Base-by-base conservation (phyloP, 192 early-diverging fungal species). In the Podila horticola region DNA sequence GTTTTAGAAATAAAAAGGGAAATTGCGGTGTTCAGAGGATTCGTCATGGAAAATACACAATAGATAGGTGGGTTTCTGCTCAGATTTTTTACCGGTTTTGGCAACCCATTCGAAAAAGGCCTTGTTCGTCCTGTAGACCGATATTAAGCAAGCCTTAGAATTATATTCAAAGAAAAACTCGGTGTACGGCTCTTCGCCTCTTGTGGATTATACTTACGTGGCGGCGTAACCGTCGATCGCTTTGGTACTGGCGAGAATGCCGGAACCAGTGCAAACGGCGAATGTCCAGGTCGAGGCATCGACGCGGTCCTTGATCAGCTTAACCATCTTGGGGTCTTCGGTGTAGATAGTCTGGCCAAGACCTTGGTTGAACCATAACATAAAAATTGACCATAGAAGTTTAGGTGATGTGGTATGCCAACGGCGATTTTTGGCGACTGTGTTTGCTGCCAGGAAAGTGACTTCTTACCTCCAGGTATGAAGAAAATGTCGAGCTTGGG, bases 261-360 rank as follows among this genome's bases (percentile, higher is more conserved):
- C 69, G 34, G 83, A 50, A 11, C 87, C 88, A 26, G 82, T 88
- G 65, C 88, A 89, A 20, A 89, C 84, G 33, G 77, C 70, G 69
- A 83, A 66, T 34, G 75, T 61, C 75, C 75, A 79, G 28, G 75
- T 79, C 2, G 75, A 58, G 17, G 58, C 69, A 20, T 68, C 12
- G 4, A 72, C 17, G 22, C 70, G 69, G 3, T 34, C 22, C 26
- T 19, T 72, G 59, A 79, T 29, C 70, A 51, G 28, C 0, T 50
- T 20, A 38, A 79, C 34, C 20, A 67, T 26, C 3, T 68, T 50
- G 0, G 60, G 48, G 30, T 62, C 45, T 36, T 69, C 57, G 15
- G 66, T 52, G 26, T 77, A 69, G 7, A 49, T 30, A 26, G 36
- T 51, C 5, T 41, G 69, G 24, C 74, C 67, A 28, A 67, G 29